These are phyloP conservation scores for Ceratocystis destructans DNA, from an alignment of 2,329 filamentous ascomycete genomes.

Conservation along the genomic window DNA sequence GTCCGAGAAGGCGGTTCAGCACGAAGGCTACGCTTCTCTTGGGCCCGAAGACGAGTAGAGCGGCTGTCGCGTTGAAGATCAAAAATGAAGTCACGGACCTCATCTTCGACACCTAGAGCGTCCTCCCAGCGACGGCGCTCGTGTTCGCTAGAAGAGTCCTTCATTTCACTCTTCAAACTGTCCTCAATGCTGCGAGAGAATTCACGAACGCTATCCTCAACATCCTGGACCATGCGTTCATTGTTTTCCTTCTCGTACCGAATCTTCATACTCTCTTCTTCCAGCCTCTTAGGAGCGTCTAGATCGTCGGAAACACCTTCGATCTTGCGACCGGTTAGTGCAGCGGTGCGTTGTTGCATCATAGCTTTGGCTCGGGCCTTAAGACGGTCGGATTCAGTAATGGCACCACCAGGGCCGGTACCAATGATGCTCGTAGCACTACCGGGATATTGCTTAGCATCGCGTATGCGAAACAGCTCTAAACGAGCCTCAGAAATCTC, in stretches of 20 bases:
- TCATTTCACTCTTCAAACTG: slow-evolving; percentile 65
- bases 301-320: slow-evolving; percentile 55
- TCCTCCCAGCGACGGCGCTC: slow-evolving; percentile 93
- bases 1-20: slow-evolving; percentile 34
- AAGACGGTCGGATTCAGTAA: slow-evolving; percentile 87
- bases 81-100: slow-evolving; percentile 95
- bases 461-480: slow-evolving; percentile 83
- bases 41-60: slow-evolving; percentile 51
- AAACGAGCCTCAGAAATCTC: slow-evolving; percentile 82
- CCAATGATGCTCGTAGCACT: slow-evolving; percentile 72
- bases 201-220: slow-evolving; percentile 88
- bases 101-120: slow-evolving; percentile 86
- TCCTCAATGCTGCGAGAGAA: slow-evolving; percentile 77
- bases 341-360: slow-evolving; percentile 96
- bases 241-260: slow-evolving; percentile 83
- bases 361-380: slow-evolving; percentile 93
- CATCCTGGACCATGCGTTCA: slow-evolving; percentile 90
- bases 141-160: slow-evolving; percentile 68
- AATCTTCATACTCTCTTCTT: slow-evolving; percentile 72
- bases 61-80: slow-evolving; percentile 81
- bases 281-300: slow-evolving; percentile 69
- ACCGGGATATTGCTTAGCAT: slow-evolving; percentile 80
- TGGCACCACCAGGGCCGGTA: slow-evolving; percentile 75
- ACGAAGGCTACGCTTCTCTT: slow-evolving; percentile 40
- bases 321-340: slow-evolving; percentile 71